A percentile compares a stretch with the other conserved stretches of the same genome.
Evolutionary conservation across 306 rosid genomes (phyloP).

Genomic region (Astragalus membranaceus): DNA sequence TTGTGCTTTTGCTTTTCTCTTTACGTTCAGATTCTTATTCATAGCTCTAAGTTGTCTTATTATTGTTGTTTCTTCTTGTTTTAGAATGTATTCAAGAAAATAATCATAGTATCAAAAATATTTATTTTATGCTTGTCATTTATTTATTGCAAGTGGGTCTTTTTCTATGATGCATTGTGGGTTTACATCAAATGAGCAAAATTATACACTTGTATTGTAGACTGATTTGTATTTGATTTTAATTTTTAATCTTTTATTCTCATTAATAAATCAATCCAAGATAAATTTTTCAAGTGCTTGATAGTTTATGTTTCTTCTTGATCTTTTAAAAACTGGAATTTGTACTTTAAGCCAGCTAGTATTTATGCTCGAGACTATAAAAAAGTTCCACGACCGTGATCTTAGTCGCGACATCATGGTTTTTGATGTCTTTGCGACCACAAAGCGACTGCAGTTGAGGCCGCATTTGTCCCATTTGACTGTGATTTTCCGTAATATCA

Average conservation of each 20-base stretch:
- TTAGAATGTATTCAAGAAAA: neutral
- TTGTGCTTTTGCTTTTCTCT: conserved; percentile 2
- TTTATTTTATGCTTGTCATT: neutral
- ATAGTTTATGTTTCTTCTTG: neutral
- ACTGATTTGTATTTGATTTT: neutral
- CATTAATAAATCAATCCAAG: neutral
- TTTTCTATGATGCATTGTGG: conserved; percentile 23
- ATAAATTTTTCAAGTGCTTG: conserved; percentile 12
- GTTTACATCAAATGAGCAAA: conserved; percentile 8
- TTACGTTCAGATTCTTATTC: conserved; percentile 4
- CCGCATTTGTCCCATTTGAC: no score
- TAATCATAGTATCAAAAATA: neutral
- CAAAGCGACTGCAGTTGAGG: no score
- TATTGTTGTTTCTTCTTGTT: neutral
- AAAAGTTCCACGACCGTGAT: no score
- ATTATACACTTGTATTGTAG: neutral
- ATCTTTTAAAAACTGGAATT: neutral
- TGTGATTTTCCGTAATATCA: no score
- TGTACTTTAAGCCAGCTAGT: neutral
- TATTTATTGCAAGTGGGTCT: neutral
- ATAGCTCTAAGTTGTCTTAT: neutral
- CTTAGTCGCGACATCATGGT: no score
- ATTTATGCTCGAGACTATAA: no score
- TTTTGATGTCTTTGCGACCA: no score
- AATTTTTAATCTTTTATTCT: neutral